Evolutionary conservation across 2,329 filamentous ascomycete species (phyloP).

Genomic region (Macrophomina tecta): DNA sequence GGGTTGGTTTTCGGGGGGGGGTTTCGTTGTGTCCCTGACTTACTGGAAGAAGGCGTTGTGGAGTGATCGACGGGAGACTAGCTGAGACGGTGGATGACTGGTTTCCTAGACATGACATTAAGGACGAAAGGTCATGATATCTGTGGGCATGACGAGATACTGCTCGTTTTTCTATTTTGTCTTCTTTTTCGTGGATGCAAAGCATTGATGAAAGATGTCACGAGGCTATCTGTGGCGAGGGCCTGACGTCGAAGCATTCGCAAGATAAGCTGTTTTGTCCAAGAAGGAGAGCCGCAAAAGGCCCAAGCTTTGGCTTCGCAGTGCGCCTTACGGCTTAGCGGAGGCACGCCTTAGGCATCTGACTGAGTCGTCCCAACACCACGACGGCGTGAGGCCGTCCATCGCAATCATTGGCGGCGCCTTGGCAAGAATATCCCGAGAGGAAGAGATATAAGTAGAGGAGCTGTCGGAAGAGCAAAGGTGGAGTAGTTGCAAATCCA

Average conservation of each 20-base stretch:
- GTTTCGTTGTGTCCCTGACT: no score
- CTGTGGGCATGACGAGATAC: no score
- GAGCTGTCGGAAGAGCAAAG: neutral
- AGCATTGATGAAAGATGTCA: no score
- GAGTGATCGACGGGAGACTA: no score
- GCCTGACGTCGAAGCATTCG: neutral
- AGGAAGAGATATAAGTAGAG: neutral
- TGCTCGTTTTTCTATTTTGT: no score
- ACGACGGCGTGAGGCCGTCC: neutral
- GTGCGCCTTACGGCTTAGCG: conserved; percentile 1
- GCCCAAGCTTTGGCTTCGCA: neutral
- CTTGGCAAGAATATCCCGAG: neutral
- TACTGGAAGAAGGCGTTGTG: no score
- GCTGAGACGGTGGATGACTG: no score
- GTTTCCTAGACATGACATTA: no score
- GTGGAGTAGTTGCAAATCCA: neutral
- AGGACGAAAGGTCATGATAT: no score
- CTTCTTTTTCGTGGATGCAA: no score
- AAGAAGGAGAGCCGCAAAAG: neutral
- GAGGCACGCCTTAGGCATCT: conserved; percentile 1
- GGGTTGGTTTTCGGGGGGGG: no score
- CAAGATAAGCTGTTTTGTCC: neutral
- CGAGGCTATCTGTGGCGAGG: neutral
- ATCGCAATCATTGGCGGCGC: neutral
- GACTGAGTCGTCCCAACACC: conserved; percentile 2